phyloP scores from a whole-genome alignment of 306 rosid species.

The Citrullus amarus region DNA sequence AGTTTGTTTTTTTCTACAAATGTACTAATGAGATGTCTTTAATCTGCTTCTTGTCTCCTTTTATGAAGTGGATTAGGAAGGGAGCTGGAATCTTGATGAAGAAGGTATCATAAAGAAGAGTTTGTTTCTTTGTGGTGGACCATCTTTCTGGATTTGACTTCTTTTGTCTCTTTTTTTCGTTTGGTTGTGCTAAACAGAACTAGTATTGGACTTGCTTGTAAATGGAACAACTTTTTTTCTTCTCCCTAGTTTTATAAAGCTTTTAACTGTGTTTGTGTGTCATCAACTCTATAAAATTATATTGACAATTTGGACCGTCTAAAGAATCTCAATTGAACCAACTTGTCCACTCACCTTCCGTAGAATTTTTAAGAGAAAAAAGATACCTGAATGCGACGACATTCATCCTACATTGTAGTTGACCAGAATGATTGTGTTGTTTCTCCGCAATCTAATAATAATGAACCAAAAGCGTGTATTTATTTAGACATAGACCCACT shows the following conservation, averaged over 20 bases:
- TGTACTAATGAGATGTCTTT: background rate
- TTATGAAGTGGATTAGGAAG: background rate
- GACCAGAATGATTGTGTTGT: background rate
- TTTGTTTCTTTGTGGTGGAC: background rate
- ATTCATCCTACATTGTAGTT: background rate
- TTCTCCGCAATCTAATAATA: background rate
- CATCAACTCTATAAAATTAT: background rate
- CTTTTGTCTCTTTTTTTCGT: background rate
- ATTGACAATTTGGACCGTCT: background rate
- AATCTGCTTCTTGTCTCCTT: background rate
- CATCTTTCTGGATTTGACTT: slow-evolving; percentile 4
- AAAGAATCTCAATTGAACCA: background rate
- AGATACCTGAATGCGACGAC: background rate
- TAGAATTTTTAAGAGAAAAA: background rate
- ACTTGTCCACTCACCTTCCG: background rate
- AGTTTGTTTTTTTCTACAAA: background rate
- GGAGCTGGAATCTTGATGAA: background rate
- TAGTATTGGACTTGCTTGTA: background rate
- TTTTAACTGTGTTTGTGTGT: no score
- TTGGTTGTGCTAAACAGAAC: background rate
- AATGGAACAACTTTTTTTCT: background rate
- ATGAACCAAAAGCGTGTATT: background rate
- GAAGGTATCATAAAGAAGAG: background rate
- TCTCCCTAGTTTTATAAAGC: background rate
- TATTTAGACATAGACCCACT: background rate